phyloP scores from a whole-genome alignment of 768 basidiomycete genomes.

The Lentinula raphanica region DNA sequence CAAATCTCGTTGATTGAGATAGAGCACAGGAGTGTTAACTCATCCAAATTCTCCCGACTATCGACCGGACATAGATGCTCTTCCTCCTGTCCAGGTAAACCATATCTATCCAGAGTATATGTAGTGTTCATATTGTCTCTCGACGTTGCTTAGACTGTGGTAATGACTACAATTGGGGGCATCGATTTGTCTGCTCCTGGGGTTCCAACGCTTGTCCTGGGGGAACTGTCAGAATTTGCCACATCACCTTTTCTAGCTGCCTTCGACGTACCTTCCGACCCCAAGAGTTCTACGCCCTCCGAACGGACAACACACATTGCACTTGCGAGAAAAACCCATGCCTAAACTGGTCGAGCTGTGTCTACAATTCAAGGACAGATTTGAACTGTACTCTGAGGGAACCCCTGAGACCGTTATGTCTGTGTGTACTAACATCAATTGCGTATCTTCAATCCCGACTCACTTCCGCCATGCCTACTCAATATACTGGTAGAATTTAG shows the following conservation, averaged over 20 bases:
- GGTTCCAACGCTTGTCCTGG: constrained; percentile 68
- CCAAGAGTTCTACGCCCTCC: constrained; percentile 38
- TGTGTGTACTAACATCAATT: constrained; percentile 37
- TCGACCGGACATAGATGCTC: constrained; percentile 77
- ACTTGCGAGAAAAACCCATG: constrained; percentile 83
- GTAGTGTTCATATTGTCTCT: no score
- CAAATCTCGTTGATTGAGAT: background rate
- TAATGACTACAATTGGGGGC: constrained; percentile 62
- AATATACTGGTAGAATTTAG: constrained; percentile 89
- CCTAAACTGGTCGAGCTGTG: constrained; percentile 79
- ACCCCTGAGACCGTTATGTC: constrained; percentile 80
- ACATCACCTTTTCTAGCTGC: constrained; percentile 85
- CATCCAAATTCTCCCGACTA: constrained; percentile 84
- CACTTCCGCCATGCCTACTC: constrained; percentile 92
- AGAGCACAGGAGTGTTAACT: constrained; percentile 57
- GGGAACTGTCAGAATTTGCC: constrained; percentile 80
- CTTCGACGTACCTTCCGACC: constrained; percentile 49
- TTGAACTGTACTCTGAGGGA: constrained; percentile 70
- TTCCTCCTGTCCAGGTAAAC: constrained; percentile 73
- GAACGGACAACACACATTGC: constrained; percentile 86
- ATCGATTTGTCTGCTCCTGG: constrained; percentile 63
- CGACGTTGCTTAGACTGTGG: constrained; percentile 53
- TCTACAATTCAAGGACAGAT: constrained; percentile 53
- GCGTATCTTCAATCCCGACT: background rate
- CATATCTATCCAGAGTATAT: background rate